Conservation (phyloP, 148 eudicot genomes). For the Camellia japonica region DNA sequence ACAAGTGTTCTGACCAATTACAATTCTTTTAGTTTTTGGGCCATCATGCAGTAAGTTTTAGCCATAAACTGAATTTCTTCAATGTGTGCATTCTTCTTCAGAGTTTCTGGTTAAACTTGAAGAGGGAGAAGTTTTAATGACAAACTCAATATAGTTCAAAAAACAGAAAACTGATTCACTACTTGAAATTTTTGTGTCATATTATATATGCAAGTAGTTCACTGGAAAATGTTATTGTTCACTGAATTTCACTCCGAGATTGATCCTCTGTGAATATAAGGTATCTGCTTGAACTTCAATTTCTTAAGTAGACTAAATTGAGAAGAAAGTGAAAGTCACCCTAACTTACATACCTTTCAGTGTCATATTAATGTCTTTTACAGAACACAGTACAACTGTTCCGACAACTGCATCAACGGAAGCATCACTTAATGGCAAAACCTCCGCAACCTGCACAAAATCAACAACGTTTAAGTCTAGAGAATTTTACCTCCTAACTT, state of each 20-base stretch:
- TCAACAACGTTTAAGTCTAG: not conserved
- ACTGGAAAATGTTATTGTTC: no score
- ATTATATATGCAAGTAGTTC: not conserved
- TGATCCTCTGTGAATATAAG: not conserved
- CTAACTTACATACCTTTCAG: constrained; percentile 50
- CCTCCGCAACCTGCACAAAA: constrained; percentile 72
- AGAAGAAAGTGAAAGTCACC: not conserved
- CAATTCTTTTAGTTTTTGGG: no score
- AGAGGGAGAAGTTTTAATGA: no score
- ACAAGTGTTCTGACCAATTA: not conserved
- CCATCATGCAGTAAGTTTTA: not conserved
- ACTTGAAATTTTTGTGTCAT: not conserved
- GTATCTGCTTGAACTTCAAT: constrained; percentile 3
- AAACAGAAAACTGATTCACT: not conserved
- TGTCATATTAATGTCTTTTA: constrained; percentile 53
- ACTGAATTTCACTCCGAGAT: not conserved
- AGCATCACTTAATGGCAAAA: constrained; percentile 74
- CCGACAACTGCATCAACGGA: constrained; percentile 93
- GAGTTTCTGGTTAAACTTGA: no score
- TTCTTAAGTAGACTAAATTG: not conserved
- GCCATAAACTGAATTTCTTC: no score
- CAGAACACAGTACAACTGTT: constrained; percentile 88
- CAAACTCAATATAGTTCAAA: not conserved
- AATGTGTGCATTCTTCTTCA: no score
- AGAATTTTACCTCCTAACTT: not conserved